Base-by-base conservation (phyloP, 352 stramenopile genomes). In the Globisporangium paddicum region DNA sequence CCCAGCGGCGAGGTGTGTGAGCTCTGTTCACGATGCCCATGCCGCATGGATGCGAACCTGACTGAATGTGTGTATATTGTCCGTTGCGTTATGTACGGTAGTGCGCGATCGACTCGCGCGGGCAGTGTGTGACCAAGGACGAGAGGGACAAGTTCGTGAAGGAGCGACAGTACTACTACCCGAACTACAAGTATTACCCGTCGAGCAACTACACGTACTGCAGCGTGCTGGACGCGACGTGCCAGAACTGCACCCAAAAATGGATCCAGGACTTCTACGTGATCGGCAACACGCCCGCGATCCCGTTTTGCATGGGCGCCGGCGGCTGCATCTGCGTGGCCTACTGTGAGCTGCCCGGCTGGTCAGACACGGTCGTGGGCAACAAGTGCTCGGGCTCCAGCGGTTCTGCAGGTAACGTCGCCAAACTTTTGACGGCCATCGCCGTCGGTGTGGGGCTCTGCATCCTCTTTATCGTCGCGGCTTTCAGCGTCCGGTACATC, bases 261-360 rank as follows among this genome's bases (percentile, higher is more conserved):
- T 82, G 72, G 72, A 64, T 61, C 48, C 30, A 51, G 26, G 69
- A 68, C 50, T 75, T 62, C 50, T 57, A 63, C 46, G 53, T 37
- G 35, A 68, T 66, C 14, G 66, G 60, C 13, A 72, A 62, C 32
- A 58, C 62, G 10, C 57, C 51, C 0, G 52, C 52, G 40, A 63
- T 56, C 30, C 65, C 62, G 10, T 73, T 68, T 44, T 84, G 75
- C 58, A 57, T 69, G 10, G 75, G 75, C 11, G 40, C 48, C 2
- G 65, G 47, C 5, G 72, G 72, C 37, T 84, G 75, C 64, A 67
- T 84, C 16, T 84, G 75, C 35, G 54, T 84, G 21, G 63, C 70
- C 1, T 59, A 60, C 23, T 86, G 76, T 30, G 67, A 71, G 35
- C 48, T 71, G 28, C 45, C 52, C 0, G 59, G 63, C 46, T 75